Conservation (phyloP, 805 yeast species). For the Soucietia sequanensis region DNA sequence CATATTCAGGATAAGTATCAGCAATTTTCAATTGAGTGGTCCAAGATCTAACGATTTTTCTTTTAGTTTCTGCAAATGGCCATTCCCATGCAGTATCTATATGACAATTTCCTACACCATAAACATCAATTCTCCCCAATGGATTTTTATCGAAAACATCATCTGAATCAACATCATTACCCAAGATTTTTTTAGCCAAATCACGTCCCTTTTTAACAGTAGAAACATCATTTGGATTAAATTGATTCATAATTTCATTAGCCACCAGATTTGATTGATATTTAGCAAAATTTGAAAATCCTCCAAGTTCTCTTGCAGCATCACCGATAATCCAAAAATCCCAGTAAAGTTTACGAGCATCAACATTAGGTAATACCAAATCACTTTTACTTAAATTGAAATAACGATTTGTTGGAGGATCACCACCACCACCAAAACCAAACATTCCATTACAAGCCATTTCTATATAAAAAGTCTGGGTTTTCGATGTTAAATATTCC, state of each 20-base stretch:
- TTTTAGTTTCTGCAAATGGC: constrained; percentile 97
- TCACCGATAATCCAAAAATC: constrained; percentile 91
- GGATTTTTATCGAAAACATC: constrained; percentile 54
- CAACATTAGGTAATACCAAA: constrained; percentile 73
- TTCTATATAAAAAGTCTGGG: constrained; percentile 76
- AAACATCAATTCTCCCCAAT: constrained; percentile 54
- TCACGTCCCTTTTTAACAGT: constrained; percentile 63
- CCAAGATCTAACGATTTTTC: constrained; percentile 95
- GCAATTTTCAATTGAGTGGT: constrained; percentile 84
- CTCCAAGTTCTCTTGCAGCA: constrained; percentile 83
- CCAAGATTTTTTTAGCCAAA: constrained; percentile 63
- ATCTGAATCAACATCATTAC: constrained; percentile 60
- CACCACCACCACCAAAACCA: constrained; percentile 62
- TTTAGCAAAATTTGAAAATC: constrained; percentile 69
- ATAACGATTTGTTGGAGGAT: constrained; percentile 67
- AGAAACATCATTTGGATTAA: constrained; percentile 66
- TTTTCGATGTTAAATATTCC: constrained; percentile 48
- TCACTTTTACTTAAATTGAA: constrained; percentile 72
- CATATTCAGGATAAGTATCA: constrained; percentile 87
- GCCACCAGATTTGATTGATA: constrained; percentile 79
- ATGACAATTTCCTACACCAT: constrained; percentile 91
- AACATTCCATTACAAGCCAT: constrained; percentile 95
- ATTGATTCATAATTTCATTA: constrained; percentile 77
- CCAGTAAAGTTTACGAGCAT: constrained; percentile 71
- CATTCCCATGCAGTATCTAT: constrained; percentile 98